Conservation (phyloP, 2,329 filamentous ascomycete species). For the Fusarium nanum region DNA sequence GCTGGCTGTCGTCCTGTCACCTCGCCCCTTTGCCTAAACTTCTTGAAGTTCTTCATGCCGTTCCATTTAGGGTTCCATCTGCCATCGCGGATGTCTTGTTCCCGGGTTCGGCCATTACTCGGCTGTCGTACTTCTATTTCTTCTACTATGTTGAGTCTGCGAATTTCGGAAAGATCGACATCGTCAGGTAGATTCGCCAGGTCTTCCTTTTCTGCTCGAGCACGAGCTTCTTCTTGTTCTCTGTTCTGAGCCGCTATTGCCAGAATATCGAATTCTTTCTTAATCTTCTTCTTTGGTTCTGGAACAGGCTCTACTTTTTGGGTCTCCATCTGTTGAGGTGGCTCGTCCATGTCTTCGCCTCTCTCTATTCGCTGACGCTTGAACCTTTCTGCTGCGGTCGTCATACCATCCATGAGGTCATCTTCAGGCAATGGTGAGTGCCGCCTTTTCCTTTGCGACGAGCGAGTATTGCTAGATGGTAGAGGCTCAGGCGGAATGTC, state of each 20-base stretch:
- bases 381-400: slow-evolving; percentile 79
- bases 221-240: slow-evolving; percentile 74
- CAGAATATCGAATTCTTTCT: slow-evolving; percentile 75
- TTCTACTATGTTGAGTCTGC: slow-evolving; percentile 80
- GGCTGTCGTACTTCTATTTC: slow-evolving; percentile 72
- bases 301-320: slow-evolving; percentile 28
- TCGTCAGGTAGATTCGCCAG: slow-evolving; percentile 66
- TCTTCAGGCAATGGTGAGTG: slow-evolving; percentile 58
- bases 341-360: slow-evolving; percentile 58
- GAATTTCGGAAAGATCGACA: slow-evolving; percentile 78
- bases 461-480: slow-evolving; percentile 31
- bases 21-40: slow-evolving; percentile 74
- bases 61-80: slow-evolving; percentile 93
- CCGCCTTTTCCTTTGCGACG: slow-evolving; percentile 59
- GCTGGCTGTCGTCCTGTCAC: slow-evolving; percentile 55
- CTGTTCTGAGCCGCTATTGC: slow-evolving; percentile 71
- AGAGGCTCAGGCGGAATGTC: slow-evolving; percentile 41
- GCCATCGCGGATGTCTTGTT: slow-evolving; percentile 64
- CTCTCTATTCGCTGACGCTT: slow-evolving; percentile 80
- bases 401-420: slow-evolving; percentile 76
- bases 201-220: slow-evolving; percentile 65
- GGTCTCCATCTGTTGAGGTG: slow-evolving; percentile 43
- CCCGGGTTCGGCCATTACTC: slow-evolving; percentile 51
- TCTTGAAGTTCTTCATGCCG: slow-evolving; percentile 95
- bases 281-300: slow-evolving; percentile 60